Evolutionary conservation across 805 yeast genomes (phyloP).

Genomic region (Candida awuae): DNA sequence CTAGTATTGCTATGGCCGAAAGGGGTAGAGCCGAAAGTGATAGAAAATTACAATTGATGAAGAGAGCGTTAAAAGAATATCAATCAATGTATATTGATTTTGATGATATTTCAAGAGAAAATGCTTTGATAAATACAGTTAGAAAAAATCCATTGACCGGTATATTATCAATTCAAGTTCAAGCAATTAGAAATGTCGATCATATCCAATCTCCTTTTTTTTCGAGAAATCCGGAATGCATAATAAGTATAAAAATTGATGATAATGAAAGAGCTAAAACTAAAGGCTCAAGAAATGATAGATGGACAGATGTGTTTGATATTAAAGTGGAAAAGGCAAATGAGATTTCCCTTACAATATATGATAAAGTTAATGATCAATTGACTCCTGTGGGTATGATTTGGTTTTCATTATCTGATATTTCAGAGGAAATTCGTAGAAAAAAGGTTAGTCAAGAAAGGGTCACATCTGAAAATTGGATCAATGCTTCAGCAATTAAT

Average conservation of each 20-base stretch:
- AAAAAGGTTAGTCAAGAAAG: conserved; percentile 70
- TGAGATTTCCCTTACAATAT: conserved; percentile 82
- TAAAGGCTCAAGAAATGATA: conserved; percentile 63
- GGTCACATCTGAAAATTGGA: conserved; percentile 72
- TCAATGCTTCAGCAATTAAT: conserved; percentile 58
- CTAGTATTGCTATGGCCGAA: conserved; percentile 79
- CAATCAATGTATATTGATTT: conserved; percentile 77
- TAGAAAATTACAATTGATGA: conserved; percentile 75
- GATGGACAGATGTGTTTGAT: conserved; percentile 77
- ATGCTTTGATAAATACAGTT: conserved; percentile 57
- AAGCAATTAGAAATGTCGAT: conserved; percentile 80
- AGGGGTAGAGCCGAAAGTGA: conserved; percentile 79
- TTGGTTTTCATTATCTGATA: conserved; percentile 86
- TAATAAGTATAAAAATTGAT: conserved; percentile 73
- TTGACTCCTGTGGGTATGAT: conserved; percentile 82
- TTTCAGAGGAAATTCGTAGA: conserved; percentile 91
- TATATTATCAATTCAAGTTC: conserved; percentile 59
- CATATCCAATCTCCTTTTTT: conserved; percentile 83
- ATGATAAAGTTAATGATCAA: conserved; percentile 63
- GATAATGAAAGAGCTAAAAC: conserved; percentile 79
- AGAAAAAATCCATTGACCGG: conserved; percentile 85
- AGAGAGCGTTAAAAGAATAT: conserved; percentile 76
- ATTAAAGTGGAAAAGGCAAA: conserved; percentile 84
- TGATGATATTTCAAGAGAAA: conserved; percentile 59
- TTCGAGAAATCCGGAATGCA: conserved; percentile 71